Conservation (phyloP, 2,329 filamentous ascomycete genomes). For the Colletotrichum destructivum region DNA sequence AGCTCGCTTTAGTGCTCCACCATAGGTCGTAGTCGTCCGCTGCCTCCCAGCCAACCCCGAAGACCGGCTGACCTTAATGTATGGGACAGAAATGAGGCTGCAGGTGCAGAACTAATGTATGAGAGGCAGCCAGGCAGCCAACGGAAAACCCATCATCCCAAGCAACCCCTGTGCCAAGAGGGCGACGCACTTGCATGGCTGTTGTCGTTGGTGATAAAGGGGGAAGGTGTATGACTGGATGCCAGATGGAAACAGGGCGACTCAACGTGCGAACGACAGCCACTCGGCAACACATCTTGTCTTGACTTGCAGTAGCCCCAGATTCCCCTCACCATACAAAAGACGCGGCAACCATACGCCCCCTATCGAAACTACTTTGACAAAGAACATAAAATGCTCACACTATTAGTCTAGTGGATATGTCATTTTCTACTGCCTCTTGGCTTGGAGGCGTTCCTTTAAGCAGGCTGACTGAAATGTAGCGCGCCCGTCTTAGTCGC, state of each 20-base stretch:
- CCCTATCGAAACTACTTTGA: not conserved
- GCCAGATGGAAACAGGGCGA: conserved; percentile 30
- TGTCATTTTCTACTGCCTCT: not conserved
- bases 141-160: conserved; percentile 11
- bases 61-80: not conserved
- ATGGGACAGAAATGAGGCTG: conserved; percentile 28
- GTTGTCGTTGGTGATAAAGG: not conserved
- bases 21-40: not conserved
- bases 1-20: not conserved
- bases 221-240: conserved; percentile 20
- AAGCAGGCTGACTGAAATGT: conserved; percentile 6
- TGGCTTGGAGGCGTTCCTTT: not conserved
- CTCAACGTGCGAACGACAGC: conserved; percentile 17
- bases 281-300: conserved; percentile 19
- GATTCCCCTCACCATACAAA: conserved; percentile 3
- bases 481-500: not conserved
- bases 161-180: conserved; percentile 1
- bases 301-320: conserved; percentile 27
- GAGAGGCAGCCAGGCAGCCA: conserved; percentile 27
- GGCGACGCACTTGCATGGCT: conserved; percentile 3
- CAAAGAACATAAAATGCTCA: too few species aligned
- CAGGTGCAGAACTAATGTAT: not conserved
- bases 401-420: not conserved
- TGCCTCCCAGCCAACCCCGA: not conserved
- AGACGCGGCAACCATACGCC: not conserved